Percentiles rank a stretch among this genome's conserved stretches.
These are phyloP conservation scores for Nakazawaea holstii DNA, from an alignment of 805 yeast genomes.

Conservation along the genomic window DNA sequence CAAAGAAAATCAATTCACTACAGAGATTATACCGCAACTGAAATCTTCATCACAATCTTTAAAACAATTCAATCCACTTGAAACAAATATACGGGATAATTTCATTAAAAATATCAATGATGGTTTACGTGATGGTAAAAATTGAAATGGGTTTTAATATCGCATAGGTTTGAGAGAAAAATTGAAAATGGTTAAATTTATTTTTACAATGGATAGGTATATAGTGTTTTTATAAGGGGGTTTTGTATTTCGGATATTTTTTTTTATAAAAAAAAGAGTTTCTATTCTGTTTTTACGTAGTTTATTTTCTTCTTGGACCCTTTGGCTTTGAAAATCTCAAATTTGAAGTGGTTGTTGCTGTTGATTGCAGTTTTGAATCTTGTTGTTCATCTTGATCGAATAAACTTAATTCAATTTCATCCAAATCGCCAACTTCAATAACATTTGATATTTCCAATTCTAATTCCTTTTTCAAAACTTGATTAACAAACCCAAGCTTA, in stretches of 20 bases:
- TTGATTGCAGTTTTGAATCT: too few relatives aligned
- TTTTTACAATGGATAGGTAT: background rate
- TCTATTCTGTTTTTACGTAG: conserved; percentile 1
- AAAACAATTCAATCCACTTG: background rate
- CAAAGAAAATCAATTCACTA: conserved; percentile 3
- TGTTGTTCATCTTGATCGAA: conserved; percentile 24
- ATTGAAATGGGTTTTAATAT: background rate
- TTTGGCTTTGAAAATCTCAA: conserved; percentile 55
- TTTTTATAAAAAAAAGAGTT: too few relatives aligned
- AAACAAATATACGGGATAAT: background rate
- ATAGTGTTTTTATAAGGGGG: background rate
- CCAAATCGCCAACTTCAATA: conserved; percentile 69
- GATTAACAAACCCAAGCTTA: conserved; percentile 49
- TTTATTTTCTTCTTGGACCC: conserved; percentile 58
- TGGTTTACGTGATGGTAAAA: background rate
- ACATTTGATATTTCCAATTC: conserved; percentile 36
- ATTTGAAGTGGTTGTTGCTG: conserved; percentile 11
- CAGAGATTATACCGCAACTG: background rate
- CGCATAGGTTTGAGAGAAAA: background rate
- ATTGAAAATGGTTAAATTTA: too few relatives aligned
- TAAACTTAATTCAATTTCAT: conserved; percentile 55
- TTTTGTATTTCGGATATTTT: too few relatives aligned
- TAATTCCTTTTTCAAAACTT: conserved; percentile 36
- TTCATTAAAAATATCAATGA: background rate
- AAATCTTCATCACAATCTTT: background rate